Percentiles rank a stretch among this genome's conserved stretches.
Conservation (phyloP, 129 eudicot genomes). For the Saussurea involucrata region DNA sequence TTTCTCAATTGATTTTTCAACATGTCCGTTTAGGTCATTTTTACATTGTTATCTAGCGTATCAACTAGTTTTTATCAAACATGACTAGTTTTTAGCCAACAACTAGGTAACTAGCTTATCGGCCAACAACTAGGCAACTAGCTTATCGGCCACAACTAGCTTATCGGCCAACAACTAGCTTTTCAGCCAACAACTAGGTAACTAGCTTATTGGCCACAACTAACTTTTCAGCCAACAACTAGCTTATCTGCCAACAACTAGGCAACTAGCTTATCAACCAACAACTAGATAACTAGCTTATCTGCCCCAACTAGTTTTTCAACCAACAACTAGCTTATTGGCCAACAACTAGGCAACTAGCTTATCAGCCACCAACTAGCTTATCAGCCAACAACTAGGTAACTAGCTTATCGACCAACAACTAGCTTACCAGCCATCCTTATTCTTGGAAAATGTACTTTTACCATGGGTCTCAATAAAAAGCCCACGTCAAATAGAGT, state of each 20-base stretch:
- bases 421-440: neutral
- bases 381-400: too few species aligned
- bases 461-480: neutral
- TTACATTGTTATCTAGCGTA: neutral
- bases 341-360: neutral
- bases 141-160: neutral
- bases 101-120: too few species aligned
- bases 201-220: neutral
- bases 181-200: too few species aligned
- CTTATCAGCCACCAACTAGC: too few species aligned
- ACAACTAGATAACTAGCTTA: too few species aligned
- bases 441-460: neutral
- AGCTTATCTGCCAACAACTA: neutral
- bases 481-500: neutral
- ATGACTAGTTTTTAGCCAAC: too few species aligned
- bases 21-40: neutral
- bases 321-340: neutral
- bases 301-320: too few species aligned
- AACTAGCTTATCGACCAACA: neutral
- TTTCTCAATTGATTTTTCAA: neutral
- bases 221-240: neutral
- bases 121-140: neutral
- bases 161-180: neutral
- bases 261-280: neutral
- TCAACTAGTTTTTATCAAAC: neutral